Conservation (phyloP, 2,329 filamentous ascomycete species). For the Fusarium humuli region DNA sequence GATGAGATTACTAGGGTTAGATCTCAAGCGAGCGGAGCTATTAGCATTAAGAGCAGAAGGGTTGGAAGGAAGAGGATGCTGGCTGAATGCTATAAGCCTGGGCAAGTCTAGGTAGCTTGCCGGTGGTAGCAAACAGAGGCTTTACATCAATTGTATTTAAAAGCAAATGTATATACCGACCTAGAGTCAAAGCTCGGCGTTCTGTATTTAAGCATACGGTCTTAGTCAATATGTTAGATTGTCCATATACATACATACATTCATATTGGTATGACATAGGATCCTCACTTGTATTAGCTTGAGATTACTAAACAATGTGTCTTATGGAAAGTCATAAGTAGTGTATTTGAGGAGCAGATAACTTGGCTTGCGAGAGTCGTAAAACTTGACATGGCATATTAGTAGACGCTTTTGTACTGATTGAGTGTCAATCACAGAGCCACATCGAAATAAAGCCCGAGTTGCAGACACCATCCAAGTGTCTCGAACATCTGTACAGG, state of each 20-base stretch:
- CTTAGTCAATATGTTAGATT: neutral
- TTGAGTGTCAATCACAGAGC: too few relatives aligned
- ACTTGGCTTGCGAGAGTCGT: too few relatives aligned
- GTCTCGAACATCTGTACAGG: too few relatives aligned
- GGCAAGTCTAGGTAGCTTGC: constrained; percentile 41
- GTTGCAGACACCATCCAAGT: too few relatives aligned
- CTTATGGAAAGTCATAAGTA: neutral
- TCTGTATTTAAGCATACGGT: neutral
- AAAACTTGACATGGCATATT: too few relatives aligned
- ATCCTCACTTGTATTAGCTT: neutral
- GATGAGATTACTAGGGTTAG: constrained; percentile 49
- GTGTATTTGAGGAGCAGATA: too few relatives aligned
- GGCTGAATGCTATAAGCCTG: constrained; percentile 47
- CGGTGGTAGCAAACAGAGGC: neutral
- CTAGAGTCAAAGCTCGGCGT: neutral
- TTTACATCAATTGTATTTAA: neutral
- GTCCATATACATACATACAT: neutral
- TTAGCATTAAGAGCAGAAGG: constrained; percentile 46
- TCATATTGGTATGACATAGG: neutral
- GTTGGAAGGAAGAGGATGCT: constrained; percentile 50
- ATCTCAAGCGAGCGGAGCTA: constrained; percentile 48
- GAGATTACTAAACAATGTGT: neutral
- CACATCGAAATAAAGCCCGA: too few relatives aligned
- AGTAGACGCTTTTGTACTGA: too few relatives aligned
- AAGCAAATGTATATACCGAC: neutral